Conservation (phyloP, 2,329 filamentous ascomycete species). For the Beauveria brongniartii region DNA sequence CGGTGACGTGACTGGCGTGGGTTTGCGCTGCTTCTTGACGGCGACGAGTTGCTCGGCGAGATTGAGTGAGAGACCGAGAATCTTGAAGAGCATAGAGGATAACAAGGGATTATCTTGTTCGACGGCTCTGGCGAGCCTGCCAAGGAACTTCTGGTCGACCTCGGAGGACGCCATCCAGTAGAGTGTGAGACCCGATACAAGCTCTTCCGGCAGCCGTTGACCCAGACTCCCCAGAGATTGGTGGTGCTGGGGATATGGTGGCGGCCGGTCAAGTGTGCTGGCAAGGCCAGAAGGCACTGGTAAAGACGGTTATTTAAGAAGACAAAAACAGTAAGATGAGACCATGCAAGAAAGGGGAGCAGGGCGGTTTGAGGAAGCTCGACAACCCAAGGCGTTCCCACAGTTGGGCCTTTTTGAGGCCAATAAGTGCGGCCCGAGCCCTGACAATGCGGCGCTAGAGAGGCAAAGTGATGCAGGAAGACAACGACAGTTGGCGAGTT, state of each 20-base stretch:
- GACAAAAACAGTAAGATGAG: constrained; percentile 13
- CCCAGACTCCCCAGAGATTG: background rate
- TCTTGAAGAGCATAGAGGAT: constrained; percentile 77
- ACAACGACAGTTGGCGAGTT: constrained; percentile 27
- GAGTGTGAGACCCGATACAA: constrained; percentile 5
- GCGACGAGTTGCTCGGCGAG: constrained; percentile 76
- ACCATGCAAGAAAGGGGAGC: constrained; percentile 18
- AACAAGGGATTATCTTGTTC: constrained; percentile 71
- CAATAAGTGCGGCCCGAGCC: constrained; percentile 10
- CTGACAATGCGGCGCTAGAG: constrained; percentile 11
- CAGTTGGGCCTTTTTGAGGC: constrained; percentile 7
- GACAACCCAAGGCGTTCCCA: constrained; percentile 6
- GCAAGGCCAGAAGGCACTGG: constrained; percentile 7
- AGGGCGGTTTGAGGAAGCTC: constrained; percentile 1
- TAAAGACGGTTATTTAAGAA: constrained; percentile 2
- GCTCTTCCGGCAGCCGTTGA: background rate
- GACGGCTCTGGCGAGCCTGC: constrained; percentile 75
- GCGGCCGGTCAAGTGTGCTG: constrained; percentile 1
- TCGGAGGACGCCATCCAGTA: constrained; percentile 83
- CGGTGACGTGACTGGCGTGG: constrained; percentile 71
- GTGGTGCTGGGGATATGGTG: background rate
- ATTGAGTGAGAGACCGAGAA: constrained; percentile 83
- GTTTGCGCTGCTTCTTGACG: constrained; percentile 72
- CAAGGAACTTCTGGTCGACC: constrained; percentile 95
- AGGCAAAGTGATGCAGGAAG: constrained; percentile 9